A percentile compares a stretch with the other conserved stretches of the same genome.
Conservation (phyloP, 257 asterid species). For the Salvia splendens region DNA sequence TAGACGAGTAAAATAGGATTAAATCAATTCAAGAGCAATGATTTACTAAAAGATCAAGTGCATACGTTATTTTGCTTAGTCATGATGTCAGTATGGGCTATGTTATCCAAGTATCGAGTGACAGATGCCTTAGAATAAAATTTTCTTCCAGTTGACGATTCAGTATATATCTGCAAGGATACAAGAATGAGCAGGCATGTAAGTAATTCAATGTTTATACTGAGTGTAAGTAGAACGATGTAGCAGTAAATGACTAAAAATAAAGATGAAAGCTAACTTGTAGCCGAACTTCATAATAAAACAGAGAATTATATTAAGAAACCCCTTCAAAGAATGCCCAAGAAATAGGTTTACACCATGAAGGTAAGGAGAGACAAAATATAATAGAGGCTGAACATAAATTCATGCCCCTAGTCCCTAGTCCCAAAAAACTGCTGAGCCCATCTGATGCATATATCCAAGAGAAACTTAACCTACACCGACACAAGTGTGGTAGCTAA, state of each 20-base stretch:
- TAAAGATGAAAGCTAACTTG: background rate
- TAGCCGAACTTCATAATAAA: constrained; percentile 14
- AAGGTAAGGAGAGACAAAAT: constrained; percentile 17
- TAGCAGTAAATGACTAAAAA: background rate
- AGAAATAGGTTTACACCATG: background rate
- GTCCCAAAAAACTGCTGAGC: background rate
- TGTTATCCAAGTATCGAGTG: constrained; percentile 41
- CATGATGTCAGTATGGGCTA: constrained; percentile 26
- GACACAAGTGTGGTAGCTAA: background rate
- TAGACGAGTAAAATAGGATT: constrained; percentile 21
- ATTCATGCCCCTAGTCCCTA: background rate
- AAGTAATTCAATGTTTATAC: constrained; percentile 15
- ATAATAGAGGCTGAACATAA: background rate
- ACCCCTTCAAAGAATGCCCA: background rate
- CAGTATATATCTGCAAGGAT: constrained; percentile 56
- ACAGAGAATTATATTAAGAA: background rate
- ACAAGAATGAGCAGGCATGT: constrained; percentile 8
- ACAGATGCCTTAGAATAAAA: constrained; percentile 61
- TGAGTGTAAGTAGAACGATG: constrained; percentile 11
- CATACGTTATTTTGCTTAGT: constrained; percentile 37
- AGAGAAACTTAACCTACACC: background rate
- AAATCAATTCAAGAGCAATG: constrained; percentile 16
- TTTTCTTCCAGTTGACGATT: constrained; percentile 49
- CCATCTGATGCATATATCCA: constrained; percentile 10
- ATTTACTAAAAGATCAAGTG: constrained; percentile 18